Conservation (phyloP, 176 grass and related monocot species). For the Triticum aestivum region IWGSC_CS_RefSeq_v2.1 NC_057796.1:409103661-409104160, state of each 20-base stretch:
- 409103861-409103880: neutral
- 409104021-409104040: too few relatives aligned
- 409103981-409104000: too few relatives aligned
- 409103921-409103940: neutral
- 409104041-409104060: too few relatives aligned
- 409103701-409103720: neutral
- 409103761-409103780: neutral
- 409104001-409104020: too few relatives aligned
- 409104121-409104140: too few relatives aligned
- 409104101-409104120: too few relatives aligned
- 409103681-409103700: too few relatives aligned
- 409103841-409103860: neutral
- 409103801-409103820: neutral
- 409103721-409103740: neutral
- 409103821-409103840: neutral
- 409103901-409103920: neutral
- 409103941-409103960: neutral
- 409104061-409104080: too few relatives aligned
- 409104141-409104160: too few relatives aligned
- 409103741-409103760: neutral
- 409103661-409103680: neutral
- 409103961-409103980: neutral
- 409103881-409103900: neutral
- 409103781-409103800: neutral
- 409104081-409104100: too few relatives aligned